A percentile compares a stretch with the other conserved stretches of the same genome.
Conservation (phyloP, 2,329 filamentous ascomycete species). For the Fusarium decemcellulare region DNA sequence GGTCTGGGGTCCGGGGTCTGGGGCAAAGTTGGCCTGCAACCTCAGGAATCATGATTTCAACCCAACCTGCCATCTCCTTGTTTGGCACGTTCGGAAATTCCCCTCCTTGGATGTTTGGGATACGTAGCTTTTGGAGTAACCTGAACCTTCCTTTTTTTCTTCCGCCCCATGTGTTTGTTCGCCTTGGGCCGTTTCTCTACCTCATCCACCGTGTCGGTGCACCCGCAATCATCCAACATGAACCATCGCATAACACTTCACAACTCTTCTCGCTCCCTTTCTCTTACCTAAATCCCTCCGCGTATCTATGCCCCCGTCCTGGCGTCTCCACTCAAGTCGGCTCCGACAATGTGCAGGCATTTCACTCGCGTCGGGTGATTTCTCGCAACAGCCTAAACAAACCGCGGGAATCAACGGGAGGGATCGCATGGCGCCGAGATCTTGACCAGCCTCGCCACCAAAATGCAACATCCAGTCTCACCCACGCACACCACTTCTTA, state of each 20-base stretch:
- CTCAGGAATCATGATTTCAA: slow-evolving; percentile 8
- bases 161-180: slow-evolving; percentile 1
- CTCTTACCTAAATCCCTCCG: neutral
- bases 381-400: neutral
- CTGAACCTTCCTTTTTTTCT: neutral
- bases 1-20: slow-evolving; percentile 1
- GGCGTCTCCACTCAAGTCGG: neutral
- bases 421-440: slow-evolving; percentile 3
- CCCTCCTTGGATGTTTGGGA: neutral
- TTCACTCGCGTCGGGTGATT: slow-evolving; percentile 1
- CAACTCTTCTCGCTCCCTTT: neutral
- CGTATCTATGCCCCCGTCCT: neutral
- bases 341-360: neutral
- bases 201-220: neutral
- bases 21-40: neutral
- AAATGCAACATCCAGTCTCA: neutral
- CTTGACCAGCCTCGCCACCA: neutral
- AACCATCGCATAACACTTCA: no score
- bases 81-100: neutral
- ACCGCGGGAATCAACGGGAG: neutral
- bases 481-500: neutral
- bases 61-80: slow-evolving; percentile 2
- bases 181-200: neutral
- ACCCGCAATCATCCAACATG: neutral
- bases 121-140: slow-evolving; percentile 7